Conservation (phyloP, 371 early-diverging fungal species). For the Paraphysoderma sedebokerense region DNA sequence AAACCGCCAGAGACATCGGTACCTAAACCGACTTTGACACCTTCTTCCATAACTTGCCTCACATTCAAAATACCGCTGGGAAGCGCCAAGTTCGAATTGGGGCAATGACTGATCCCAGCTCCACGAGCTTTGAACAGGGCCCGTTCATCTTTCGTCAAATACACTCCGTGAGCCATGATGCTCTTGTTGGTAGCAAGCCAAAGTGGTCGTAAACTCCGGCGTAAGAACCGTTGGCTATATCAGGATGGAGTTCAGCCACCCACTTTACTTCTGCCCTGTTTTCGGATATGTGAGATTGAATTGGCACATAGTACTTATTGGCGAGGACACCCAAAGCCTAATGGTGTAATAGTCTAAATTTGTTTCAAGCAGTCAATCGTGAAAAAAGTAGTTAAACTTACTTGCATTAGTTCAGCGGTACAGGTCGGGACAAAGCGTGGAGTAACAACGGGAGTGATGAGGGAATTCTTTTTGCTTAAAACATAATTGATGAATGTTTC, state of each 20-base stretch:
- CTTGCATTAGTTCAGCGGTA: conserved; percentile 39
- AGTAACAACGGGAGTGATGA: conserved; percentile 62
- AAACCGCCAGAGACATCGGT: conserved; percentile 86
- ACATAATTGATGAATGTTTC: conserved; percentile 45
- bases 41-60: conserved; percentile 41
- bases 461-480: conserved; percentile 7
- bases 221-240: conserved; percentile 41
- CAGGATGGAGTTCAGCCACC: conserved; percentile 49
- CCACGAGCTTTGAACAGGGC: conserved; percentile 31
- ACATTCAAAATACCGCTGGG: conserved; percentile 68
- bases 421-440: conserved; percentile 83
- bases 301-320: conserved; percentile 35
- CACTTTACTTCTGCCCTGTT: conserved; percentile 54
- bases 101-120: conserved; percentile 74
- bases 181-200: conserved; percentile 44
- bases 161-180: conserved; percentile 86
- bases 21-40: conserved; percentile 72
- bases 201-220: conserved; percentile 53
- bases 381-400: too few relatives aligned
- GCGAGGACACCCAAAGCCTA: conserved; percentile 59
- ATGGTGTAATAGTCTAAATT: too few relatives aligned
- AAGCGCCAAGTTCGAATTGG: conserved; percentile 74
- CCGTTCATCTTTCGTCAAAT: conserved; percentile 55
- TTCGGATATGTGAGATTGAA: conserved; percentile 76
- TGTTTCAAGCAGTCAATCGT: too few relatives aligned